Conservation (phyloP, 352 stramenopile genomes). For the Blastocystis sp. region DNA sequence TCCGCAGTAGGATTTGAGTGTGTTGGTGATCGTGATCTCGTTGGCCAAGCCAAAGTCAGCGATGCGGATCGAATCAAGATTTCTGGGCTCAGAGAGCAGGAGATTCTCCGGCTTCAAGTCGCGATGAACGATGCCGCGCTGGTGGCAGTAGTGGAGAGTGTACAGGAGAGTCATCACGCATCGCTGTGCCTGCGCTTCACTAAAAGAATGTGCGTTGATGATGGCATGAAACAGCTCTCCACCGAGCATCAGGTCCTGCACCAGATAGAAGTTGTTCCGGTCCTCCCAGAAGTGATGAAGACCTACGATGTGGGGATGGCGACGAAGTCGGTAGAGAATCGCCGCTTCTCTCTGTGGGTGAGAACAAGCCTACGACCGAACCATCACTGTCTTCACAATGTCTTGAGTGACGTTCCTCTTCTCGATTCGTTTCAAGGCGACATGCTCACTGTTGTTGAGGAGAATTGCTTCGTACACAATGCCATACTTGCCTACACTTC, state of each 20-base stretch:
- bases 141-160: constrained; percentile 79
- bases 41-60: constrained; percentile 99
- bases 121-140: constrained; percentile 73
- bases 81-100: constrained; percentile 73
- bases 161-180: constrained; percentile 75
- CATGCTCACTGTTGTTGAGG: neutral
- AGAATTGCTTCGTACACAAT: constrained; percentile 22
- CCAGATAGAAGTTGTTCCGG: constrained; percentile 88
- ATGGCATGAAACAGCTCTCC: constrained; percentile 52
- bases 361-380: neutral
- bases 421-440: constrained; percentile 52
- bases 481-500: constrained; percentile 19
- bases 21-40: constrained; percentile 94
- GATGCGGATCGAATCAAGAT: constrained; percentile 96
- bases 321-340: constrained; percentile 62
- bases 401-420: neutral
- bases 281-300: constrained; percentile 85
- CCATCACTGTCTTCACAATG: constrained; percentile 51
- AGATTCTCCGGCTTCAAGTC: constrained; percentile 77
- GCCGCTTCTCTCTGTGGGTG: neutral
- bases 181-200: constrained; percentile 75
- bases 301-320: constrained; percentile 84
- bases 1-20: constrained; percentile 90
- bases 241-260: constrained; percentile 76
- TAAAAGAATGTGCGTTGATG: constrained; percentile 67